Percentiles rank a stretch among this genome's conserved stretches.
phyloP scores from a whole-genome alignment of 129 eudicot genomes.

The Flaveria brownii region DNA sequence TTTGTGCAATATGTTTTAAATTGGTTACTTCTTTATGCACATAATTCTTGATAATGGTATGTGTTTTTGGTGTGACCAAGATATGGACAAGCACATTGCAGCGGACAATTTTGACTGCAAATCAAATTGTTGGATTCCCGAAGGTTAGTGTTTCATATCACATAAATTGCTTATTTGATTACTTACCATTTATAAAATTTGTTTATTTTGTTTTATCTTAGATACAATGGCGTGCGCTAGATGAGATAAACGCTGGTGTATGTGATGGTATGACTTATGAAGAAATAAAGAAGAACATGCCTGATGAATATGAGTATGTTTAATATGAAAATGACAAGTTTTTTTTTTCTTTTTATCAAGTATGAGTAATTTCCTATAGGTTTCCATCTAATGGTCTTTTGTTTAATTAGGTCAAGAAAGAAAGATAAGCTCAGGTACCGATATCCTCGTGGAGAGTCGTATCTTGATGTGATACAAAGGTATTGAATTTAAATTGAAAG shows the following conservation, averaged over 20 bases:
- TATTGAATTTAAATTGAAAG: background rate
- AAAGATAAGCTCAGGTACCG: slow-evolving; percentile 93
- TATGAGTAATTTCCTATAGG: background rate
- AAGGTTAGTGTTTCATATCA: slow-evolving; percentile 53
- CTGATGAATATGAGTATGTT: slow-evolving; percentile 92
- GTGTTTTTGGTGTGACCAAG: slow-evolving; percentile 51
- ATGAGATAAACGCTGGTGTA: slow-evolving; percentile 97
- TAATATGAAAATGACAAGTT: background rate
- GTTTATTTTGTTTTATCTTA: slow-evolving; percentile 27
- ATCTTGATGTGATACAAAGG: slow-evolving; percentile 98
- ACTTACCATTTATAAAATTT: background rate
- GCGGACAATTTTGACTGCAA: slow-evolving; percentile 85
- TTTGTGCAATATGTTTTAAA: background rate
- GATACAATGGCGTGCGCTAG: slow-evolving; percentile 99
- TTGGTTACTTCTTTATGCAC: background rate
- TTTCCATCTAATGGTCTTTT: slow-evolving; percentile 9
- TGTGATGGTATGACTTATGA: slow-evolving; percentile 98
- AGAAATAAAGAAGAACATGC: slow-evolving; percentile 97
- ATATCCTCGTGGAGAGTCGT: slow-evolving; percentile 99
- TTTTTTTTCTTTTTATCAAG: background rate
- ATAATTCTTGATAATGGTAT: slow-evolving; percentile 14
- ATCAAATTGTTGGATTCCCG: slow-evolving; percentile 82
- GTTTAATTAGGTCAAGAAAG: slow-evolving; percentile 70
- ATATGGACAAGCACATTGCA: slow-evolving; percentile 99
- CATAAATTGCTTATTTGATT: slow-evolving; percentile 13